A percentile compares a stretch with the other conserved stretches of the same genome.
These are phyloP conservation scores for Phyllosticta citrichinensis DNA, from an alignment of 2,329 filamentous ascomycete genomes.

Conservation along the genomic window DNA sequence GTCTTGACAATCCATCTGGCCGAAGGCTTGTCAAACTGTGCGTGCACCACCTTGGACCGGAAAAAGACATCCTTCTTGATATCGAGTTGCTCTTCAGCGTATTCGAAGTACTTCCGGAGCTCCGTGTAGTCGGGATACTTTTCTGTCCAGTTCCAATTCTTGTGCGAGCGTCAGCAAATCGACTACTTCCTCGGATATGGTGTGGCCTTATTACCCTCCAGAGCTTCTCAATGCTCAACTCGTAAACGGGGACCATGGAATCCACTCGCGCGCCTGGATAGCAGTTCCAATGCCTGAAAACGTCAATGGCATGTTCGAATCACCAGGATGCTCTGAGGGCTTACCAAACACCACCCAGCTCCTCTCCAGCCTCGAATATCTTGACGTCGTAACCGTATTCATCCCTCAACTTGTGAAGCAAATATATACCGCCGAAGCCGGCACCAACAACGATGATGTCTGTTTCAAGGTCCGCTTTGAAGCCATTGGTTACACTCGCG, in stretches of 20 bases:
- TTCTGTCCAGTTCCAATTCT: slow-evolving; percentile 48
- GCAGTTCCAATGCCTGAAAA: slow-evolving; percentile 30
- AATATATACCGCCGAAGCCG: slow-evolving; percentile 33
- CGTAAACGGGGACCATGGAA: slow-evolving; percentile 37
- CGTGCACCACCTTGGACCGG: slow-evolving; percentile 44
- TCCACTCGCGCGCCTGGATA: slow-evolving; percentile 40
- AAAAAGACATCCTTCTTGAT: slow-evolving; percentile 50
- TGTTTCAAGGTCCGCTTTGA: slow-evolving; percentile 25
- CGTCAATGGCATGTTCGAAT: background rate
- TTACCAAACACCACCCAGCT: slow-evolving; percentile 33
- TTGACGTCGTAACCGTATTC: slow-evolving; percentile 30
- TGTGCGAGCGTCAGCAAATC: background rate
- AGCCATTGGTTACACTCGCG: slow-evolving; percentile 15
- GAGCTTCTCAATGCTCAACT: slow-evolving; percentile 37
- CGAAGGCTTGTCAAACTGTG: slow-evolving; percentile 39
- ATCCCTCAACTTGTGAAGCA: slow-evolving; percentile 31
- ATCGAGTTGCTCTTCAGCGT: slow-evolving; percentile 45
- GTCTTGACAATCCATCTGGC: slow-evolving; percentile 44
- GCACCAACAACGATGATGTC: slow-evolving; percentile 31
- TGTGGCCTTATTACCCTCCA: slow-evolving; percentile 27
- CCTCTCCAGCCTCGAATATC: slow-evolving; percentile 31
- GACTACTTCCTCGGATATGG: background rate
- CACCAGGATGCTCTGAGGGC: background rate
- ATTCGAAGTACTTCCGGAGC: slow-evolving; percentile 48
- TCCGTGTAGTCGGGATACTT: slow-evolving; percentile 45